Conservation (phyloP, 495 filamentous ascomycete species). For the Cercophora newfieldiana region DNA sequence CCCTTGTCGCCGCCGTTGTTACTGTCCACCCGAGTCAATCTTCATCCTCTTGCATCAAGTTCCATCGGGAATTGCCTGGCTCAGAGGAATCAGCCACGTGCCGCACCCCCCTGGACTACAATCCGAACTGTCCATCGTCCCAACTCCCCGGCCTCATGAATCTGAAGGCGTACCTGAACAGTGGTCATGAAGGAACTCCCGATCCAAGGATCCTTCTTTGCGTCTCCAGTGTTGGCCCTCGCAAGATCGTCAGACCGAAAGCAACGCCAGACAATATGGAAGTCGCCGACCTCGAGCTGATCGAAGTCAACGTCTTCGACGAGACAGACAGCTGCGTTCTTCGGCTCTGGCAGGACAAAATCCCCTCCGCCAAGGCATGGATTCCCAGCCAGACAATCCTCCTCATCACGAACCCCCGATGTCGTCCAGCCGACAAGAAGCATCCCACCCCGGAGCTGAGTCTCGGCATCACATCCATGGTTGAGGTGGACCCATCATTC, state of each 20-base stretch:
- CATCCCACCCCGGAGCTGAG: conserved; percentile 38
- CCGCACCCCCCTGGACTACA: conserved; percentile 48
- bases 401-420: conserved; percentile 55
- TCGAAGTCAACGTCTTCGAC: conserved; percentile 60
- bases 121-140: conserved; percentile 27
- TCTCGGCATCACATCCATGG: conserved; percentile 46
- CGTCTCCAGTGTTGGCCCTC: conserved; percentile 55
- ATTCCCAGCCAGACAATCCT: conserved; percentile 55
- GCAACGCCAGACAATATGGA: conserved; percentile 45
- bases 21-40: conserved; percentile 31
- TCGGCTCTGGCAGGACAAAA: conserved; percentile 54
- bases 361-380: conserved; percentile 53
- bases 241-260: conserved; percentile 43
- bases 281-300: conserved; percentile 37
- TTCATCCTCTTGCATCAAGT: conserved; percentile 45
- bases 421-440: conserved; percentile 29
- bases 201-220: conserved; percentile 55
- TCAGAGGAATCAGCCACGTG: conserved; percentile 43
- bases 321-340: conserved; percentile 56
- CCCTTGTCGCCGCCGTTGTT: conserved; percentile 22
- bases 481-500: conserved; percentile 61
- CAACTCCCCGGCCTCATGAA: conserved; percentile 53
- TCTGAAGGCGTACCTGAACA: conserved; percentile 52
- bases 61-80: conserved; percentile 43
- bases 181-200: conserved; percentile 38